Base-by-base conservation (phyloP, 2,329 filamentous ascomycete genomes). In the Dothideomycetidae sp. region DNA sequence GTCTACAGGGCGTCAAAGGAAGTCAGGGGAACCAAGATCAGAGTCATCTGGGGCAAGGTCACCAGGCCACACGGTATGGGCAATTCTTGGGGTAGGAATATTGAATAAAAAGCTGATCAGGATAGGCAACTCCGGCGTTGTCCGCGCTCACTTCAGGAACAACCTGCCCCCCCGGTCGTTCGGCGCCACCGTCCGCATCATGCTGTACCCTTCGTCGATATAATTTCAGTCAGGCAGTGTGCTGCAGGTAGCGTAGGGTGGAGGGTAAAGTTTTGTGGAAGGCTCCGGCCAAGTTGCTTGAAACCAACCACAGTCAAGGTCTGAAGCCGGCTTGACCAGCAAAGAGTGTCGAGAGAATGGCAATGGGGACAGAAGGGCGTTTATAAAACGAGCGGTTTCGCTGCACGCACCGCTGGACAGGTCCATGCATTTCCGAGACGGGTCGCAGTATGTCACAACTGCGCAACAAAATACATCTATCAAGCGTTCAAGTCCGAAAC, bases 21-120 rank as follows among this genome's bases (percentile, higher is more conserved):
- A 73, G 75, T 93, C 61, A 82, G 88, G 59, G 90, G 90, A 63
- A 88, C 85, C 65, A 96, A 96, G 80, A 92, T 96, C 70, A 78
- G 88, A 61, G 64, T 96, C 56, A 94, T 96, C 73, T 96, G 86
- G 85, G 88, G 88, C 73, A 94, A 93, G 75, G 80, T 96, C 63
- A 93, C 84, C 63, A 74, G 85, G 61, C 79, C 85, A 63, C 88
- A 96, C 70, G 88, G 82, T 88, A 81, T 56, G 57, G 45, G 29
- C 34, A 23, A 29, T 34, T 10, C 37, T 38, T 47, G 19, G 41
- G 37, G 32, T 21, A 29, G 33, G 38, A 39, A 35, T 40, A 21
- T 13, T 14, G 11, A 39, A 31, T 17, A 18, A 12, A 17, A 5
- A 26, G 43, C 16, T 43, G 28, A 41, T 7, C 13, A 36, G 33